Conservation (phyloP, 768 basidiomycete species). For the Cystofilobasidium macerans region DNA sequence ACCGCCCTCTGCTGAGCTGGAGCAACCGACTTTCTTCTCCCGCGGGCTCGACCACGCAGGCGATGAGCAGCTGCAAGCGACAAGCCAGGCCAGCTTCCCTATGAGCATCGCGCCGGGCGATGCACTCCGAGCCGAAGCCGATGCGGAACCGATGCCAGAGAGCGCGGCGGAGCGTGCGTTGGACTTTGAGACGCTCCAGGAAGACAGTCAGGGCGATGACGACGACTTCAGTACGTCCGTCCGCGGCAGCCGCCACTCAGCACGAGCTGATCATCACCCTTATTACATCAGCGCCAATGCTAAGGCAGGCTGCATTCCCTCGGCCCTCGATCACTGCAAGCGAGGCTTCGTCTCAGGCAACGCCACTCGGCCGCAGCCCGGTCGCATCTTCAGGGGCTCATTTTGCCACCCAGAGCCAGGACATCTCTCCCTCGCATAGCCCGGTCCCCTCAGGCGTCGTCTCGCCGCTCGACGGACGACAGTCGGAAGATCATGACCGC, state of each 20-base stretch:
- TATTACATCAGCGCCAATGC: no score
- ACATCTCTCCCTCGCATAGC: slow-evolving; percentile 36
- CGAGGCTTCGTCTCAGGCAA: not conserved
- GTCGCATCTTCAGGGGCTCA: not conserved
- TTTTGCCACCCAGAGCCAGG: not conserved
- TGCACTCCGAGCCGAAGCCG: not conserved
- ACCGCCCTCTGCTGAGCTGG: slow-evolving; percentile 10
- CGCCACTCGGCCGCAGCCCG: not conserved
- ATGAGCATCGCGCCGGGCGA: slow-evolving; percentile 13
- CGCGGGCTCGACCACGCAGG: not conserved
- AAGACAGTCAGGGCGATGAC: no score
- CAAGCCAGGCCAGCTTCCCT: slow-evolving; percentile 14
- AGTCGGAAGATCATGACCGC: no score
- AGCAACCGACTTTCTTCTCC: not conserved
- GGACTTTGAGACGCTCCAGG: not conserved
- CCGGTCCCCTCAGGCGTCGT: slow-evolving; percentile 42
- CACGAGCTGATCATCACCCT: no score
- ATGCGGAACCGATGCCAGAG: not conserved
- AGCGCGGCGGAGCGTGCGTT: not conserved
- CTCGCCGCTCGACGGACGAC: slow-evolving; percentile 46
- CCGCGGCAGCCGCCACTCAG: no score
- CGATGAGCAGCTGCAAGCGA: not conserved
- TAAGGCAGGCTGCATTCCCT: no score
- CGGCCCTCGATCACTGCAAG: no score
- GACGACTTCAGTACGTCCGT: no score